These are phyloP conservation scores for Capronia coronata DNA, from an alignment of 2,329 filamentous ascomycete species.

Conservation along the genomic window DNA sequence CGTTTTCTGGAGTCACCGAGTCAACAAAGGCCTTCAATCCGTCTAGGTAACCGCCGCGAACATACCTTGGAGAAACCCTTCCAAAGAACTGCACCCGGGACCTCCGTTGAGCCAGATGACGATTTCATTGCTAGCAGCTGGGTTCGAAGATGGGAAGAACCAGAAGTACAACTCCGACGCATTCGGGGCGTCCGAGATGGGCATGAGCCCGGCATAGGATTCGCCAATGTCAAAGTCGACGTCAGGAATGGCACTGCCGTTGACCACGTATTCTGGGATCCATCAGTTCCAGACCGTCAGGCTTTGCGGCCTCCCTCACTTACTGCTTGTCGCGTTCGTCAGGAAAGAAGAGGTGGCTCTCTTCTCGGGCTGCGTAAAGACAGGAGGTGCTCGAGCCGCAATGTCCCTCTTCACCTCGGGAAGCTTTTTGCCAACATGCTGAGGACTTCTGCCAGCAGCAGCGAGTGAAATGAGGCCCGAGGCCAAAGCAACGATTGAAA, in stretches of 20 bases:
- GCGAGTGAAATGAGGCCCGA: conserved; percentile 16
- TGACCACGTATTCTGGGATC: conserved; percentile 53
- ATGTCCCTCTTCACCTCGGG: conserved; percentile 17
- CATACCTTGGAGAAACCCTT: conserved; percentile 36
- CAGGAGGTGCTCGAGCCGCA: conserved; percentile 8
- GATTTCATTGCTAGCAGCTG: conserved; percentile 40
- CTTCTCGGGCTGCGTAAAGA: conserved; percentile 11
- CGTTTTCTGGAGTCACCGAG: conserved; percentile 29
- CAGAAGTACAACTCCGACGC: conserved; percentile 45
- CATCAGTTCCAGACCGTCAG: conserved; percentile 3
- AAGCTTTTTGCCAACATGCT: conserved; percentile 26
- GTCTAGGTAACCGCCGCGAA: conserved; percentile 59
- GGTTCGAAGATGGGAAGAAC: conserved; percentile 45
- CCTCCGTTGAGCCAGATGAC: conserved; percentile 69
- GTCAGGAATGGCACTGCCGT: conserved; percentile 60
- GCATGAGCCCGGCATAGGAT: conserved; percentile 46
- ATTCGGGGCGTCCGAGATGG: conserved; percentile 44
- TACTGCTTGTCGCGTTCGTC: conserved; percentile 23
- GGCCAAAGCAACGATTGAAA: conserved; percentile 17
- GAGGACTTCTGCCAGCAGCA: conserved; percentile 19
- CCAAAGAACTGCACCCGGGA: conserved; percentile 87
- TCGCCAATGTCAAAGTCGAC: conserved; percentile 55
- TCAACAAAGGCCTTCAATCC: conserved; percentile 34
- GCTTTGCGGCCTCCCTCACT: neutral
- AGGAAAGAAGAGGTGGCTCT: conserved; percentile 18